These are phyloP conservation scores for Exserohilum turcica DNA, from an alignment of 2,329 filamentous ascomycete species.

Conservation along the genomic window DNA sequence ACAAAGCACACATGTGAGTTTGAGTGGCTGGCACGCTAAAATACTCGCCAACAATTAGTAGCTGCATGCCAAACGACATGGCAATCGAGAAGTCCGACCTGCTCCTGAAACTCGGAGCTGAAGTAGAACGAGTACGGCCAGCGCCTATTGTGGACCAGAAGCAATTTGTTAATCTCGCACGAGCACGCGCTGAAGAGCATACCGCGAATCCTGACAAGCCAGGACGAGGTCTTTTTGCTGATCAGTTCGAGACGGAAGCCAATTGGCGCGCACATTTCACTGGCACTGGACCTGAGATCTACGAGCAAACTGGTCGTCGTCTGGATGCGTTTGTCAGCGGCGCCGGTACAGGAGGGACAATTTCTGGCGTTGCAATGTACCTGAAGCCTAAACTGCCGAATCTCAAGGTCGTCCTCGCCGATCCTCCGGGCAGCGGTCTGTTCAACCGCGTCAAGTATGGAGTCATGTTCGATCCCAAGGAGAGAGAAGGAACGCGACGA, in stretches of 20 bases:
- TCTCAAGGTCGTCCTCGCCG: constrained; percentile 79
- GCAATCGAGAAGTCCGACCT: constrained; percentile 86
- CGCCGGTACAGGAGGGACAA: constrained; percentile 91
- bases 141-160: constrained; percentile 91
- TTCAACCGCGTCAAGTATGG: constrained; percentile 92
- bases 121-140: constrained; percentile 87
- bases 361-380: constrained; percentile 82
- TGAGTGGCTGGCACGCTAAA: background rate
- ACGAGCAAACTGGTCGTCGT: constrained; percentile 71
- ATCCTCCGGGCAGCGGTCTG: constrained; percentile 91
- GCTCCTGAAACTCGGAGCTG: constrained; percentile 84
- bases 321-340: constrained; percentile 91
- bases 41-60: constrained; percentile 32
- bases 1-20: constrained; percentile 81
- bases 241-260: constrained; percentile 91
- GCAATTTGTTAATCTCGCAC: constrained; percentile 93
- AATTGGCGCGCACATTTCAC: constrained; percentile 86
- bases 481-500: constrained; percentile 87
- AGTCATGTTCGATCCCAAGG: constrained; percentile 91
- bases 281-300: constrained; percentile 89
- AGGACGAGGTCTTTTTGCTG: constrained; percentile 87
- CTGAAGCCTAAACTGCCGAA: constrained; percentile 73
- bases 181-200: constrained; percentile 76
- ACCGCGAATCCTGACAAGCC: constrained; percentile 61
- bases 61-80: constrained; percentile 94